These are phyloP conservation scores for Didymella segeticola DNA, from an alignment of 2,329 filamentous ascomycete genomes.

Conservation along the genomic window DNA sequence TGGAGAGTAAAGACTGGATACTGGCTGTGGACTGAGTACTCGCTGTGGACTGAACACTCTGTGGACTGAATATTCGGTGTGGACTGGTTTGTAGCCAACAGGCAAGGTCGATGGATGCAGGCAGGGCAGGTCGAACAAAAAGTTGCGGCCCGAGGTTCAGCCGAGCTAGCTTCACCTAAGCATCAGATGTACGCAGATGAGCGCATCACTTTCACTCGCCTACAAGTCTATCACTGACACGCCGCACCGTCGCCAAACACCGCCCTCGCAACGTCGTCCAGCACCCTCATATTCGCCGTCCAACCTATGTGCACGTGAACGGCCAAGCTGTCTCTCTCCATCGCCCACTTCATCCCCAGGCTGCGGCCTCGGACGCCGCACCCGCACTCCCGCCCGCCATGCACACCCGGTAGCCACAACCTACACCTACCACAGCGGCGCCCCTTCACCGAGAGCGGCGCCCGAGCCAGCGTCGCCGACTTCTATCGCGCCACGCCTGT, in stretches of 20 bases:
- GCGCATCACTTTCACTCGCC: conserved; percentile 6
- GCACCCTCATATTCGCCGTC: no score
- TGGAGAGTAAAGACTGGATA: no score
- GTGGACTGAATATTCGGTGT: background rate
- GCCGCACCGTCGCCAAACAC: background rate
- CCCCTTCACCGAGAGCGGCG: conserved; percentile 27
- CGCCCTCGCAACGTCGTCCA: background rate
- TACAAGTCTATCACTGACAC: background rate
- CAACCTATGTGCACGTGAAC: background rate
- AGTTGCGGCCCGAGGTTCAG: conserved; percentile 32
- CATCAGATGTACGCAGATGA: no score
- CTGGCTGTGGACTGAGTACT: no score
- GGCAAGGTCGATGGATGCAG: background rate
- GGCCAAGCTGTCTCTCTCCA: conserved; percentile 55
- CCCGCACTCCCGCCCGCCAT: conserved; percentile 47
- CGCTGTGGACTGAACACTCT: no score
- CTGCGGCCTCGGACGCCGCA: conserved; percentile 56
- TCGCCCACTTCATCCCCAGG: conserved; percentile 49
- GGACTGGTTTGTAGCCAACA: background rate
- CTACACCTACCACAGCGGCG: no score
- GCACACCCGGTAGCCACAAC: conserved; percentile 51
- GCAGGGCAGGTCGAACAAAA: conserved; percentile 16
- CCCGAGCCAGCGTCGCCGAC: conserved; percentile 27
- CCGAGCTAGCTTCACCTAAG: background rate
- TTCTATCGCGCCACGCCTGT: conserved; percentile 44